Conservation (phyloP, 1,139 yeast species). For the Suhomyces taliae region DNA sequence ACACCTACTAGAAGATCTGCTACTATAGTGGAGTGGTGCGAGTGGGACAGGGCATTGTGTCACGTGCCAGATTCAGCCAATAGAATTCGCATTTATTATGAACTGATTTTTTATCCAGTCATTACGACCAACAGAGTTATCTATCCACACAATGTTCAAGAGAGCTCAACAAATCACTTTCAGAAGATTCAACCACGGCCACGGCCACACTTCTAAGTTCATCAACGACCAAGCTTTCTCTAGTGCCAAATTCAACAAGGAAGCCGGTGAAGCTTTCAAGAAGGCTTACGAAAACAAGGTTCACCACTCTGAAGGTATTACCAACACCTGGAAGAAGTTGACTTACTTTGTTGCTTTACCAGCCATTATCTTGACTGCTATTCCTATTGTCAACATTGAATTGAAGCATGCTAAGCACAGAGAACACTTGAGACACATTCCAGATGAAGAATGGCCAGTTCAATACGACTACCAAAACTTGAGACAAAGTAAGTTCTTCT, state of each 20-base stretch:
- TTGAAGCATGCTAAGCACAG: slow-evolving; percentile 88
- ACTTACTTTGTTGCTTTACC: slow-evolving; percentile 81
- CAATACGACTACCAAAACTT: slow-evolving; percentile 90
- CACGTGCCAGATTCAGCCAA: slow-evolving; percentile 3
- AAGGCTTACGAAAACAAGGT: slow-evolving; percentile 55
- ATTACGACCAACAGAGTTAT: background rate
- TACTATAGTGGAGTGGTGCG: background rate
- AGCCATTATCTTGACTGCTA: slow-evolving; percentile 70
- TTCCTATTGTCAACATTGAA: slow-evolving; percentile 81
- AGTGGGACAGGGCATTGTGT: background rate
- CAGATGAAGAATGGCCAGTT: slow-evolving; percentile 89
- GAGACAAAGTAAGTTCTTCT: slow-evolving; percentile 84
- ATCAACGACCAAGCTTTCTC: slow-evolving; percentile 42
- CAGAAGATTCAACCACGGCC: slow-evolving; percentile 46
- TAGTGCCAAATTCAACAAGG: slow-evolving; percentile 34
- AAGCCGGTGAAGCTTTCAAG: slow-evolving; percentile 47
- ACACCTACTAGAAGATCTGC: background rate
- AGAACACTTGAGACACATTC: slow-evolving; percentile 70
- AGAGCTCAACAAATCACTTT: slow-evolving; percentile 40
- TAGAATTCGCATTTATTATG: slow-evolving; percentile 8
- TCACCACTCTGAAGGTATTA: slow-evolving; percentile 76
- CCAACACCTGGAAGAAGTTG: slow-evolving; percentile 82
- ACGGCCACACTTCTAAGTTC: slow-evolving; percentile 40
- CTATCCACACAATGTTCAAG: slow-evolving; percentile 32
- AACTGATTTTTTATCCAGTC: slow-evolving; percentile 7